Evolutionary conservation across 306 rosid genomes (phyloP).

Genomic region (Psophocarpus tetragonolobus): DNA sequence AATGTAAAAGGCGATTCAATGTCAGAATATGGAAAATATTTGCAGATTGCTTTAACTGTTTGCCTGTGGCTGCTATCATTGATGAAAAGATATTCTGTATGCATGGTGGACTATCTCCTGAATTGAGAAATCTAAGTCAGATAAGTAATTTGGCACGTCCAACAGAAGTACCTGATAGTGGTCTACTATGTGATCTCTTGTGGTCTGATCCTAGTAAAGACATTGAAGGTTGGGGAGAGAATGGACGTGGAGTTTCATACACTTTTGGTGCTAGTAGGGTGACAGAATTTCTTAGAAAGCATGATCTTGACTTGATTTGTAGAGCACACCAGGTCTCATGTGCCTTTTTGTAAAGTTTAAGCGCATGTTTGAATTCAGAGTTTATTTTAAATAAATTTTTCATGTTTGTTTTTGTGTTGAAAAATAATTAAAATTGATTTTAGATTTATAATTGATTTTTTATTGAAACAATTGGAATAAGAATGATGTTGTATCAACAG

Average conservation of each 20-base stretch:
- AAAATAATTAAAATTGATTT: no score
- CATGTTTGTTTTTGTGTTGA: no score
- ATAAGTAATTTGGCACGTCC: slow-evolving; percentile 38
- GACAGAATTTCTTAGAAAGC: slow-evolving; percentile 32
- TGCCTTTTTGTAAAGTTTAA: not conserved
- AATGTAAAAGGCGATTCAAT: slow-evolving; percentile 42
- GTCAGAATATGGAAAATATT: slow-evolving; percentile 40
- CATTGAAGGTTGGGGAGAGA: slow-evolving; percentile 39
- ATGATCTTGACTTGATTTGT: slow-evolving; percentile 47
- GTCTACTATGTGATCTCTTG: slow-evolving; percentile 41
- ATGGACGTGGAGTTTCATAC: slow-evolving; percentile 44
- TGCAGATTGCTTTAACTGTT: slow-evolving; percentile 43
- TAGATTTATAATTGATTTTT: no score
- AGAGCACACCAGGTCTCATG: slow-evolving; percentile 48
- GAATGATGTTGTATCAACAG: no score
- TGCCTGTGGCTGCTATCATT: slow-evolving; percentile 39
- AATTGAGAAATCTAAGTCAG: slow-evolving; percentile 33
- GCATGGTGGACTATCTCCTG: slow-evolving; percentile 51
- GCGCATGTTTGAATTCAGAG: no score
- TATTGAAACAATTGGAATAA: no score
- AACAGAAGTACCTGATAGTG: slow-evolving; percentile 39
- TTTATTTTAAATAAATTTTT: no score
- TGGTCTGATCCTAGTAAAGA: slow-evolving; percentile 47
- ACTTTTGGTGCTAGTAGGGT: slow-evolving; percentile 44
- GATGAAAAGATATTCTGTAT: slow-evolving; percentile 42